Conservation (phyloP, 176 grass and related monocot species). For the Oryza glaberrima region DNA sequence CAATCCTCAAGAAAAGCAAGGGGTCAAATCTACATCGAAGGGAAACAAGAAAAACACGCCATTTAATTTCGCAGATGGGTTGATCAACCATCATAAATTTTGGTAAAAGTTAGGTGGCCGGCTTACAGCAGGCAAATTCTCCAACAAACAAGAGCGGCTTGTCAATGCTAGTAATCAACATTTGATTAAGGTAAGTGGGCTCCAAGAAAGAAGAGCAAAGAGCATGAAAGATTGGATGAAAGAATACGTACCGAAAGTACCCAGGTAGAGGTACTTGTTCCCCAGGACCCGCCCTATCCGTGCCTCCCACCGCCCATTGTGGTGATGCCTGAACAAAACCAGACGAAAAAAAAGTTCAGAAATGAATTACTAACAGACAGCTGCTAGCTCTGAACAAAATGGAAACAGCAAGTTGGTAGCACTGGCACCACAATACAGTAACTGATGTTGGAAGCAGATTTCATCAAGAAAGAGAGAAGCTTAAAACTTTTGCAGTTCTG, state of each 20-base stretch:
- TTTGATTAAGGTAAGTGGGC: not conserved
- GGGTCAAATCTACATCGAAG: too few relatives aligned
- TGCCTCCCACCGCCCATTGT: slow-evolving; percentile 94
- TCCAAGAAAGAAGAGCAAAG: slow-evolving; percentile 30
- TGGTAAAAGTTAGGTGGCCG: slow-evolving; percentile 50
- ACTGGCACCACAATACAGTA: not conserved
- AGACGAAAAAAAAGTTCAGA: not conserved
- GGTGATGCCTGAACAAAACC: slow-evolving; percentile 74
- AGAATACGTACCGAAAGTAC: slow-evolving; percentile 72
- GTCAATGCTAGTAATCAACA: slow-evolving; percentile 29
- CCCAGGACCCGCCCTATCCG: slow-evolving; percentile 78
- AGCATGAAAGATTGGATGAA: slow-evolving; percentile 18
- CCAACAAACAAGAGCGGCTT: slow-evolving; percentile 47
- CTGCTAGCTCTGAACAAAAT: not conserved
- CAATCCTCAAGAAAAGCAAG: too few relatives aligned
- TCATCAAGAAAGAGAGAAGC: not conserved
- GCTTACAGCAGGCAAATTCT: slow-evolving; percentile 24
- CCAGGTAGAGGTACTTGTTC: slow-evolving; percentile 93
- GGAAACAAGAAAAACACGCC: slow-evolving; percentile 43
- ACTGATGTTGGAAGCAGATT: not conserved
- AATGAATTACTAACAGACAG: not conserved
- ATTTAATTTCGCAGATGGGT: slow-evolving; percentile 53
- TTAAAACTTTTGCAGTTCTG: not conserved
- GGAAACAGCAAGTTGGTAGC: not conserved
- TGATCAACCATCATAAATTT: slow-evolving; percentile 49